These are phyloP conservation scores for Blastobotrys proliferans DNA, from an alignment of 1,139 yeast genomes.

Conservation along the genomic window DNA sequence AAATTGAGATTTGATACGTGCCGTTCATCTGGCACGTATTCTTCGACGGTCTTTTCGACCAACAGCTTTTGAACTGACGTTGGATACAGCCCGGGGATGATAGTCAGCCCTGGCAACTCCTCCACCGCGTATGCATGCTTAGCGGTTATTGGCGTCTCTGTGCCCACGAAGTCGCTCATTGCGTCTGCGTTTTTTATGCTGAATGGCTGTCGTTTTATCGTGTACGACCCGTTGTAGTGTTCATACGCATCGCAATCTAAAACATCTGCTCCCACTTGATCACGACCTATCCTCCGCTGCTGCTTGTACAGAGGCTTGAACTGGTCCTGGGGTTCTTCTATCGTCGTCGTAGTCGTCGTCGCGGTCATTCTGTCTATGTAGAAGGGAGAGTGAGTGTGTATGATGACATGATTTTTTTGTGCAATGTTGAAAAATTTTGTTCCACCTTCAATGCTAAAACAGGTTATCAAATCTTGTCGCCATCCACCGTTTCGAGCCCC, in stretches of 20 bases:
- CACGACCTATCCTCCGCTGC: constrained; percentile 26
- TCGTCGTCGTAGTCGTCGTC: too few relatives aligned
- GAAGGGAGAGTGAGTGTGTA: too few relatives aligned
- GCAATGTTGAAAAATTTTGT: too few relatives aligned
- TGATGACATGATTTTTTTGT: too few relatives aligned
- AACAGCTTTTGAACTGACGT: constrained; percentile 30
- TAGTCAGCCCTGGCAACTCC: constrained; percentile 36
- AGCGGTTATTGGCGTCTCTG: too few relatives aligned
- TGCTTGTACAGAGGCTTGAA: constrained; percentile 37
- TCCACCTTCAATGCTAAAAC: too few relatives aligned
- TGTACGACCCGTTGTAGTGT: constrained; percentile 10
- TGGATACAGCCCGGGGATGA: constrained; percentile 29
- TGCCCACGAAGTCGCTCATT: background rate
- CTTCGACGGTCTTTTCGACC: constrained; percentile 30
- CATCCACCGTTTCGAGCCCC: too few relatives aligned
- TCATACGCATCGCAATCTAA: constrained; percentile 14
- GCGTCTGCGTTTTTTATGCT: background rate
- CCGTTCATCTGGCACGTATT: constrained; percentile 32
- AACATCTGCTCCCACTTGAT: constrained; percentile 16
- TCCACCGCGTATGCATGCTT: constrained; percentile 23
- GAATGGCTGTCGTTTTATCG: background rate
- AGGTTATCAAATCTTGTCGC: too few relatives aligned
- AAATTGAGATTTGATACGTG: constrained; percentile 39
- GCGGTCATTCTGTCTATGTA: too few relatives aligned
- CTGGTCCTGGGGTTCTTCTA: too few relatives aligned